Evolutionary conservation across 2,329 filamentous ascomycete genomes (phyloP).

Genomic region (Exutisphaerella laricina): DNA sequence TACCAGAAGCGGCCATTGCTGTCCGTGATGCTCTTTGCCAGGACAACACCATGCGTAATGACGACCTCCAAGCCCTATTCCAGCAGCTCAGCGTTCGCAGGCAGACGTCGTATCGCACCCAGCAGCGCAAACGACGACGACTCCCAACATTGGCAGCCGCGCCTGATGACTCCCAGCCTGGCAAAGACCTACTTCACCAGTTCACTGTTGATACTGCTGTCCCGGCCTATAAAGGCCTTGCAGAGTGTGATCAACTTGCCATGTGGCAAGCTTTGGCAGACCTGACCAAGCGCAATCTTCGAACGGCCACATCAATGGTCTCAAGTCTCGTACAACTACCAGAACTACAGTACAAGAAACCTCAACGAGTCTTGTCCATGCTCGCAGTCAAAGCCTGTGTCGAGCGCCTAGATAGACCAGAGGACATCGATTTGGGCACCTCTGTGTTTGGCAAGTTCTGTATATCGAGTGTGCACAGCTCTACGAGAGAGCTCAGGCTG

Average conservation of each 20-base stretch:
- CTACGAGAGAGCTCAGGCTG: conserved; percentile 75
- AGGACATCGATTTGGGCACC: conserved; percentile 18
- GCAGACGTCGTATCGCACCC: conserved; percentile 2
- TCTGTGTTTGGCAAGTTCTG: conserved; percentile 74
- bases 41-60: conserved; percentile 25
- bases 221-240: conserved; percentile 18
- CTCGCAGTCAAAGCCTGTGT: conserved; percentile 63
- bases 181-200: no score
- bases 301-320: conserved; percentile 11
- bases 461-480: conserved; percentile 74
- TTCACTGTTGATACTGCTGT: background rate
- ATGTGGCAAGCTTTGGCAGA: conserved; percentile 25
- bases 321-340: conserved; percentile 35
- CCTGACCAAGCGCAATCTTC: conserved; percentile 15
- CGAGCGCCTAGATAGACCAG: conserved; percentile 52
- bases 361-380: conserved; percentile 65
- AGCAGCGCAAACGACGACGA: conserved; percentile 19
- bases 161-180: no score
- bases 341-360: conserved; percentile 46
- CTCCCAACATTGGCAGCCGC: no score
- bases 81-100: conserved; percentile 15
- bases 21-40: conserved; percentile 19
- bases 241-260: conserved; percentile 17
- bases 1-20: conserved; percentile 13
- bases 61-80: conserved; percentile 18